Percentiles rank a stretch among this genome's conserved stretches.
Evolutionary conservation across 768 basidiomycete species (phyloP).

Genomic region (Serendipita sp.): DNA sequence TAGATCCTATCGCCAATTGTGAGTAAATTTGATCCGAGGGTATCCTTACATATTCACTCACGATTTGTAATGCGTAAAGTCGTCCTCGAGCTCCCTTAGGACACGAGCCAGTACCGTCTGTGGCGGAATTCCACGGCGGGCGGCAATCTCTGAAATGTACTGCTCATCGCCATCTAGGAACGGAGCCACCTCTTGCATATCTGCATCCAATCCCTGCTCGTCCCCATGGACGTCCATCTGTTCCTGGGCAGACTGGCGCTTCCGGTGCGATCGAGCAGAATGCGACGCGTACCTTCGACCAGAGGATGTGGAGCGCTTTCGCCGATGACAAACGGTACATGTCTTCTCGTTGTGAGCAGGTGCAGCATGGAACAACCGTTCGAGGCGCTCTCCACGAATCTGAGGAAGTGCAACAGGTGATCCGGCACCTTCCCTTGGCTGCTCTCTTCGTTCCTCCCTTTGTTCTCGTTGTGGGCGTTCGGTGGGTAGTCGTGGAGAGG

Average conservation of each 20-base stretch:
- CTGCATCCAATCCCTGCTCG: conserved; percentile 34
- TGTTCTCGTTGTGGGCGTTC: neutral
- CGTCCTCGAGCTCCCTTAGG: conserved; percentile 79
- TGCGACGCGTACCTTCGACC: neutral
- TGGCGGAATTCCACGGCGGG: conserved; percentile 40
- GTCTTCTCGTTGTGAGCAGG: conserved; percentile 59
- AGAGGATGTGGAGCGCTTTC: conserved; percentile 8
- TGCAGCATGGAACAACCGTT: conserved; percentile 66
- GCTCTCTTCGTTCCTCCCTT: no score
- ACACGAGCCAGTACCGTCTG: conserved; percentile 79
- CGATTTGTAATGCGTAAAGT: conserved; percentile 92
- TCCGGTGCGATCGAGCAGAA: neutral
- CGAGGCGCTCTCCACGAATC: conserved; percentile 63
- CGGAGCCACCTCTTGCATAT: conserved; percentile 20
- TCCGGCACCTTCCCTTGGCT: neutral
- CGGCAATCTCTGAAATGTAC: conserved; percentile 9
- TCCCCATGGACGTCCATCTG: conserved; percentile 22
- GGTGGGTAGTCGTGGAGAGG: neutral
- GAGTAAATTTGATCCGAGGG: no score
- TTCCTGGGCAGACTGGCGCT: neutral
- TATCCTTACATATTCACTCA: conserved; percentile 25
- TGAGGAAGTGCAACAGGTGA: conserved; percentile 46
- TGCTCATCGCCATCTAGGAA: neutral
- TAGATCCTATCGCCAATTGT: conserved; percentile 48
- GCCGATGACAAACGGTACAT: conserved; percentile 49